Base-by-base conservation (phyloP, 23 red algal species). In the Pyropia yezoensis region DNA sequence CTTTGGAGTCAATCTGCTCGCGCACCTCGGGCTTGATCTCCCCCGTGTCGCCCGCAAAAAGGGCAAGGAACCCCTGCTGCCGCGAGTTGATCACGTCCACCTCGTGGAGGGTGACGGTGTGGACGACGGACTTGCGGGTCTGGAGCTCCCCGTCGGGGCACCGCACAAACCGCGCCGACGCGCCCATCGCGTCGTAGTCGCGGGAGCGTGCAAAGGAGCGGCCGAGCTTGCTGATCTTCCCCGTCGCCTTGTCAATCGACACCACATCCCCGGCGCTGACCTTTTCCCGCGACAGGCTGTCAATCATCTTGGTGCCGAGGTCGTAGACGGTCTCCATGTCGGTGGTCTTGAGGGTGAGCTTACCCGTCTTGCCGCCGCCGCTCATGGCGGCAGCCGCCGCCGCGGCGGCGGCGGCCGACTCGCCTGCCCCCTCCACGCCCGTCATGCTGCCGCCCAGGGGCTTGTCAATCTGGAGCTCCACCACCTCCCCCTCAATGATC, bases 241-340 rank as follows among this genome's bases (percentile, higher is more conserved):
- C 94, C n/a, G 84, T 91, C 17, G 79, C 82, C 74, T 98, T 98
- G 61, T 98, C 94, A 75, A 98, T 98, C 25, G 87, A 79, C 30
- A 98, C 75, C 23, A 98, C 94, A 74, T 98, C 94, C 32, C 94
- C 94, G 28, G 54, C 73, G 13, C 70, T 71, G 19, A 98, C 77
- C 62, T 89, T 89, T 65, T 90, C 78, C 33, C 71, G 74, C 52
- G 78, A 50, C 49, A 98, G 70, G 24, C 80, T 73, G 14, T 98
- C 79, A 18, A 90, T 88, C 94, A 98, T 98, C 59, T 90, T 90
- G 32, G 62, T 71, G 27, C 94, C 94, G 14, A 98, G 67, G 52
- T 98, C 94, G 66, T 98, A 98, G 49, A 98, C 75, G 29, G 84
- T 98, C 66, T 98, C 94, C 94, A 98, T 98, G 27, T 98, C 94